Conservation (phyloP, 345 rosid genomes). For the Salix koriyanagi region DNA sequence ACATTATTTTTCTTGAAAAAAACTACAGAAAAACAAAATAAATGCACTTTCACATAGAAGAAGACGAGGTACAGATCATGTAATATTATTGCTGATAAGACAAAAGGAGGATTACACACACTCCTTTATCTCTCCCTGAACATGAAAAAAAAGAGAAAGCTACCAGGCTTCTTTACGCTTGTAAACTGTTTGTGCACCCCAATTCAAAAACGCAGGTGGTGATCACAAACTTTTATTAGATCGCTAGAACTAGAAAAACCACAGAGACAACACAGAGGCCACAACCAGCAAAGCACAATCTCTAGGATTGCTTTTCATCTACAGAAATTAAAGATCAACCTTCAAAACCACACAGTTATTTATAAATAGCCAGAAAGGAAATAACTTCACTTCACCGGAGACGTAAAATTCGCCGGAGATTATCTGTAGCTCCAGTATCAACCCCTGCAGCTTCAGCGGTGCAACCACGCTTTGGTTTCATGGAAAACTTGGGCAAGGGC, state of each 20-base stretch:
- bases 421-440: conserved; percentile 56
- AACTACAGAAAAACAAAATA: no score
- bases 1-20: no score
- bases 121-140: not conserved
- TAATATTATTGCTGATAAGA: no score
- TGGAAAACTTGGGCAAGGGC: conserved; percentile 27
- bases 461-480: conserved; percentile 26
- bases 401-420: conserved; percentile 61
- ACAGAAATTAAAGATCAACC: not conserved
- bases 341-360: not conserved
- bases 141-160: not conserved
- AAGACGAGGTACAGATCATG: not conserved
- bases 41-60: not conserved
- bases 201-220: conserved; percentile 31
- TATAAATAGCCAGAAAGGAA: not conserved
- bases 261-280: not conserved
- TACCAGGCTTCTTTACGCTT: not conserved
- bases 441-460: conserved; percentile 32
- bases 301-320: not conserved
- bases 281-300: not conserved
- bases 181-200: conserved; percentile 29
- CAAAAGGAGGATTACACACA: no score
- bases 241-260: not conserved
- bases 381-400: conserved; percentile 38
- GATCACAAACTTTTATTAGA: not conserved